Evolutionary conservation across 768 basidiomycete species (phyloP).

Genomic region (Chalciporus sphaerocephalus): DNA sequence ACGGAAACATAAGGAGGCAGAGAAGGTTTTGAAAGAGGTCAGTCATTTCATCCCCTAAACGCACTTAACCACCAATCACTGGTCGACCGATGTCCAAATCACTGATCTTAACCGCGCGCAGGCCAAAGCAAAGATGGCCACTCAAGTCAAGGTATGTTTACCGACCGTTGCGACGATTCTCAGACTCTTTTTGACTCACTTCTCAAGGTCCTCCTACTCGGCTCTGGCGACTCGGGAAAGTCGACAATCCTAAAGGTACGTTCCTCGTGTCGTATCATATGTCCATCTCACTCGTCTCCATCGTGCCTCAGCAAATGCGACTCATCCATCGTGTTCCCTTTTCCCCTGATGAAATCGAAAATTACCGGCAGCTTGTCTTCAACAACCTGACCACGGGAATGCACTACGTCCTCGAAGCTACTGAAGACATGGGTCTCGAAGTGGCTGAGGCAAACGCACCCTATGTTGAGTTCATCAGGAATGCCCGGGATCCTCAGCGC

Average conservation of each 20-base stretch:
- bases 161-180: not conserved
- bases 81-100: not conserved
- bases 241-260: slow-evolving; percentile 82
- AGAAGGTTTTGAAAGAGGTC: slow-evolving; percentile 76
- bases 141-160: slow-evolving; percentile 69
- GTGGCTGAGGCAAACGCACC: slow-evolving; percentile 57
- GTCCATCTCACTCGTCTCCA: slow-evolving; percentile 1
- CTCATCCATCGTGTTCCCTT: slow-evolving; percentile 89
- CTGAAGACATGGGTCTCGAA: slow-evolving; percentile 83
- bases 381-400: slow-evolving; percentile 88
- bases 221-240: slow-evolving; percentile 92
- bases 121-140: slow-evolving; percentile 69
- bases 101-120: slow-evolving; percentile 26
- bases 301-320: slow-evolving; percentile 78
- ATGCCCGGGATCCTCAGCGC: slow-evolving; percentile 68
- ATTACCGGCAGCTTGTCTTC: slow-evolving; percentile 88
- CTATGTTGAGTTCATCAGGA: slow-evolving; percentile 60
- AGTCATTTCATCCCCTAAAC: slow-evolving; percentile 20
- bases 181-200: not conserved
- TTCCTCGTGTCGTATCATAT: not conserved
- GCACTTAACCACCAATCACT: not conserved
- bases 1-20: slow-evolving; percentile 60
- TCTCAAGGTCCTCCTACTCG: slow-evolving; percentile 74
- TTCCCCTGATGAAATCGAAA: slow-evolving; percentile 76
- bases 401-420: slow-evolving; percentile 75